Conservation (phyloP, 768 basidiomycete species). For the Mycena floridula region DNA sequence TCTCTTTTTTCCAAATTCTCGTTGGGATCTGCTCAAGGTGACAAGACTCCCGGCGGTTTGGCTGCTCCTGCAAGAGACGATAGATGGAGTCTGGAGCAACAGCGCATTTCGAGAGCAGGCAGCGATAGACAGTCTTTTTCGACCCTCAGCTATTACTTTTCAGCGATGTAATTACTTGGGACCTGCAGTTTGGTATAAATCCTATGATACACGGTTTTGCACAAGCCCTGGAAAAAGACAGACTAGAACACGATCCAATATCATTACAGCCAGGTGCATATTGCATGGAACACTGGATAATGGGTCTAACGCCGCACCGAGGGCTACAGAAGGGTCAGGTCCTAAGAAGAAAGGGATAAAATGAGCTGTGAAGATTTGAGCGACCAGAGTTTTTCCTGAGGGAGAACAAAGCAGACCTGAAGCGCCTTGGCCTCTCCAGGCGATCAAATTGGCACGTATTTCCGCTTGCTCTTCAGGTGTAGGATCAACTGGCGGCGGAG, state of each 20-base stretch:
- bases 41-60: too few relatives aligned
- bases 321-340: constrained; percentile 37
- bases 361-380: constrained; percentile 23
- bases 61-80: too few relatives aligned
- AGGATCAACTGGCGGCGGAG: constrained; percentile 65
- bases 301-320: constrained; percentile 53
- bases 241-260: constrained; percentile 69
- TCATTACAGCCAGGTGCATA: constrained; percentile 63
- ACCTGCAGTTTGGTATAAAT: too few relatives aligned
- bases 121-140: too few relatives aligned
- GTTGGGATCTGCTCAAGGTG: too few relatives aligned
- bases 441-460: constrained; percentile 39
- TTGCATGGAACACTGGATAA: constrained; percentile 67
- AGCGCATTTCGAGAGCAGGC: too few relatives aligned
- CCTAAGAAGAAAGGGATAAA: constrained; percentile 52
- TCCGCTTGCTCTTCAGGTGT: constrained; percentile 67
- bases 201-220: too few relatives aligned
- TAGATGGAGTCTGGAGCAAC: too few relatives aligned
- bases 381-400: background rate
- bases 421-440: constrained; percentile 29
- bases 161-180: background rate
- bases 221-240: constrained; percentile 73
- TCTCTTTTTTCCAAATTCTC: too few relatives aligned
- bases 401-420: constrained; percentile 23
- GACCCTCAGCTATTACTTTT: background rate